Evolutionary conservation across 768 basidiomycete genomes (phyloP), one percentile per base, ranked within the genome.

Genomic region (Tylopilus balloui): DNA sequence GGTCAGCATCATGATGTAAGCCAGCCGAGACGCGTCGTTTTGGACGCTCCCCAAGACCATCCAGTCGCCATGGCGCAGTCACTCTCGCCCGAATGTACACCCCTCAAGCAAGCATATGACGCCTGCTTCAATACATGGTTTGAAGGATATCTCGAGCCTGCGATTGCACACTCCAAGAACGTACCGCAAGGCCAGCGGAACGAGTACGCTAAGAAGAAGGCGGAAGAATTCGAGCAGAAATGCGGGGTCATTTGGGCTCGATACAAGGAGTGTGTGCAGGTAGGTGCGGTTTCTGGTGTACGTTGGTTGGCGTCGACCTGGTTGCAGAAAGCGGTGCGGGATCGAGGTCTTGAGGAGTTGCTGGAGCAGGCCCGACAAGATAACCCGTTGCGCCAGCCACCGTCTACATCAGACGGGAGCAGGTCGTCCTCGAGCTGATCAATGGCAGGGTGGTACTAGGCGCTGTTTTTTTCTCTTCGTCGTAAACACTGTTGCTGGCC

Each of bases 101-200:
- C 88, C 0, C 76, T 95, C 50, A 97, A 98, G 68, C 81, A 82
- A 45, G 71, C 81, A 47, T 98, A 96, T 65, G 94, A 98, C 68
- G 74, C 88, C 0, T 98, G 94, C 74, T 98, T 98, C 73, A 96
- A 96, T 61, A 81, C 87, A 8, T 97, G 94, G 95, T 93, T 99
- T 58, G 93, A 96, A 67, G 92, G 90, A 11, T 99, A 97, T 66
- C 81, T 97, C 20, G 87, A 92, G 61, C 92, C 92, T 9, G 83
- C 81, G 10, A 73, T 86, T 15, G 60, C 69, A 23, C 64, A 69
- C 27, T 60, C 74, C 47, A 68, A 74, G 13, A 69, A 69, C 14
- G 57, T 70, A 21, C 57, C 72, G 14, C 59, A 68, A 12, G 71
- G 76, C 45, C 71, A 77, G 48, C 80, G 81, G 40, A 70, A 75